phyloP scores from a whole-genome alignment of 257 asterid species.

The Lycium barbarum region DNA sequence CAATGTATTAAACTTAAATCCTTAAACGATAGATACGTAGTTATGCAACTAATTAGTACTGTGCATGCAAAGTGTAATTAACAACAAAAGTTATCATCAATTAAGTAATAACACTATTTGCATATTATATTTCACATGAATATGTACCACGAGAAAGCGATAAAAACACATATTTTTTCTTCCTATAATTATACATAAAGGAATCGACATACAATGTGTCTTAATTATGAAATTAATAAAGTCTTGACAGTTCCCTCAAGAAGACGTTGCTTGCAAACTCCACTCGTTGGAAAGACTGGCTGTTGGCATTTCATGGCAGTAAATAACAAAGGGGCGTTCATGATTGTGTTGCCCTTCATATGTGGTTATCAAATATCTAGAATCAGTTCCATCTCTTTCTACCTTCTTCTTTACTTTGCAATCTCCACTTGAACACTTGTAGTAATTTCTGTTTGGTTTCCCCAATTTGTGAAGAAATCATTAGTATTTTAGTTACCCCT shows the following conservation, averaged over 20 bases:
- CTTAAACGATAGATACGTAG: background rate
- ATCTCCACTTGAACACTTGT: constrained; percentile 44
- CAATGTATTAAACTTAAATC: too few relatives aligned
- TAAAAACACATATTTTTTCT: background rate
- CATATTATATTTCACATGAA: background rate
- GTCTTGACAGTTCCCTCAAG: background rate
- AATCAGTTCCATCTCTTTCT: constrained; percentile 48
- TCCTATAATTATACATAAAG: background rate
- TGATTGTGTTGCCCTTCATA: constrained; percentile 51
- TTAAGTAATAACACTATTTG: background rate
- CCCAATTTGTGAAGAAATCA: background rate
- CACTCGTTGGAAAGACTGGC: background rate
- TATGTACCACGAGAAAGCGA: background rate
- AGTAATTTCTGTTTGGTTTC: constrained; percentile 41
- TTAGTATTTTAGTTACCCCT: background rate
- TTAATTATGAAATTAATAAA: background rate
- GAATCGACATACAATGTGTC: background rate
- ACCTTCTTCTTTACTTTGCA: constrained; percentile 52
- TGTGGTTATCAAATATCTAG: constrained; percentile 42
- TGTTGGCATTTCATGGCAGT: constrained; percentile 26
- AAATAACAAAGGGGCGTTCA: constrained; percentile 34
- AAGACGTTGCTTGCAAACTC: background rate
- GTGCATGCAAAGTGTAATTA: too few relatives aligned
- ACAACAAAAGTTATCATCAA: background rate
- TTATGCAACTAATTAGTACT: background rate